Evolutionary conservation across 257 asterid genomes (phyloP), one percentile per base, ranked within the genome.

Genomic region (Nicotiana knightiana): DNA sequence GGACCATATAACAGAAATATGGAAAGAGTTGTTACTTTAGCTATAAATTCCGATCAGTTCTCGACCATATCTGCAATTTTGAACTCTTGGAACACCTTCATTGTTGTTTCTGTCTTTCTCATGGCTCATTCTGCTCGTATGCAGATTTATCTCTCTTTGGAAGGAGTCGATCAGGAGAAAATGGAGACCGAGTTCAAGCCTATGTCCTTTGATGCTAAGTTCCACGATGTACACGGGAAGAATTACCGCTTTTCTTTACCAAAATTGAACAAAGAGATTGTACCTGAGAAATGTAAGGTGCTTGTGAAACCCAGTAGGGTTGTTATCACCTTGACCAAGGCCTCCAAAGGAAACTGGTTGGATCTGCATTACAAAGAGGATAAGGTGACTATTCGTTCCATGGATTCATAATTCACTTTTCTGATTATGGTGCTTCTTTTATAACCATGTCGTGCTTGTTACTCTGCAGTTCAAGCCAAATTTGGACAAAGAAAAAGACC

Each of bases 331-430:
- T 84, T 95, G 81, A 86, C 70, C 70, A 95, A 95, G 88, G 95
- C 94, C 76, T 82, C 96, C 5, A 91, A 88, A 18, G 97, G 96
- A 3, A 91, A 87, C 85, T 92, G 99, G 99, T 83, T 88, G 90
- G 98, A 95, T 87, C 83, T 93, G 90, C 93, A 93, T 89, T 90
- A 82, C 90, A 95, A 95, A 82, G 99, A 93, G 82, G 99, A 95
- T 59, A 93, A 91, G 96, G 99, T 93, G 81, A 81, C 62, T 80
- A 18, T 16, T 73, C 24, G 32, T 28, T 18, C 2, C 15, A 0
- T 24, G 21, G 6, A 73, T 80, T 51, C 15, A 51, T 18, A 37
- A 62, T 18, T 71, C 48, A 2, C 9, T 59, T 21, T 32, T 35
- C 10, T 59, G 65, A 65, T 17, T 24, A 8, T n/a, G 21, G 9